A percentile compares a stretch with the other conserved stretches of the same genome.
These are phyloP conservation scores for Pythium graminicola DNA, from an alignment of 352 stramenopile species.

Conservation along the genomic window DNA sequence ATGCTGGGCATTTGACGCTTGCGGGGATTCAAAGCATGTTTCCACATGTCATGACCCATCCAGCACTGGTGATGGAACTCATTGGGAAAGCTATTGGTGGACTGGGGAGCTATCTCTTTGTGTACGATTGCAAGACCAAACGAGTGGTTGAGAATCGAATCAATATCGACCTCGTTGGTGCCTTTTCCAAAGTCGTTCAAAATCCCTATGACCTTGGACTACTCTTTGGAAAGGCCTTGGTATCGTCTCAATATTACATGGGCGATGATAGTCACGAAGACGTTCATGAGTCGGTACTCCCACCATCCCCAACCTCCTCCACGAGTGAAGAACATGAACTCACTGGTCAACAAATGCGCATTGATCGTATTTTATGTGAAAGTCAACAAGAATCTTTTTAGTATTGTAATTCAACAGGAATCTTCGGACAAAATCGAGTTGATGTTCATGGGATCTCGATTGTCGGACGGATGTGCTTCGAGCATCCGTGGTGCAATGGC, in stretches of 20 bases:
- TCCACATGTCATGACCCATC: slow-evolving; percentile 11
- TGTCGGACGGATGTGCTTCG: neutral
- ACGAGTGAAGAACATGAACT: slow-evolving; percentile 6
- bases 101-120: slow-evolving; percentile 11
- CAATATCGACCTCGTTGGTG: slow-evolving; percentile 13
- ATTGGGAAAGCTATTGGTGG: slow-evolving; percentile 15
- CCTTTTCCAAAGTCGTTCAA: slow-evolving; percentile 10
- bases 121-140: slow-evolving; percentile 13
- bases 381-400: too few relatives aligned
- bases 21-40: slow-evolving; percentile 17
- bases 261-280: slow-evolving; percentile 8
- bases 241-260: slow-evolving; percentile 15
- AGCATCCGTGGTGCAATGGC: neutral
- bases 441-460: slow-evolving; percentile 7
- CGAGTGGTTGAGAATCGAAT: slow-evolving; percentile 7
- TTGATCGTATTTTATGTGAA: slow-evolving; percentile 10
- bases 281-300: neutral
- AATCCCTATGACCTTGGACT: slow-evolving; percentile 8
- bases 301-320: neutral
- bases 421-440: slow-evolving; percentile 3
- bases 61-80: slow-evolving; percentile 7
- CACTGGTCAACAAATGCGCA: slow-evolving; percentile 2
- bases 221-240: slow-evolving; percentile 11
- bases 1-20: slow-evolving; percentile 12
- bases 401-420: too few relatives aligned